Evolutionary conservation across 352 stramenopile genomes (phyloP).

Genomic region (Pythium scleroteichum): DNA sequence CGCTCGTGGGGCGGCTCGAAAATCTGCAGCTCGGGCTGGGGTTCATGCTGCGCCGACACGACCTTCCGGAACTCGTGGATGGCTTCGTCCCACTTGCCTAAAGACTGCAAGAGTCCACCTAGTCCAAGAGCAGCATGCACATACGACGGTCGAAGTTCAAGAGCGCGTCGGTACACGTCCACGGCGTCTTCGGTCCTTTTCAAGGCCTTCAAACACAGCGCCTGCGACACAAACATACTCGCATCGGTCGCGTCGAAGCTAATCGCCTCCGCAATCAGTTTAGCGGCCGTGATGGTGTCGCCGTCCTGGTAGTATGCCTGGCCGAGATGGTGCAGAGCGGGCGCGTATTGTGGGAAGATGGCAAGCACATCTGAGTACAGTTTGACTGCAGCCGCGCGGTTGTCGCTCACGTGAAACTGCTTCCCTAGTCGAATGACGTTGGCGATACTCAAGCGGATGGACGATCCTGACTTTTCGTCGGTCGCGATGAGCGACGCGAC

Average conservation of each 20-base stretch:
- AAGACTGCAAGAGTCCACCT: slow-evolving; percentile 42
- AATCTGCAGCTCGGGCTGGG: slow-evolving; percentile 9
- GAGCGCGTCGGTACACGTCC: slow-evolving; percentile 42
- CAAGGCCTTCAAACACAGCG: slow-evolving; percentile 47
- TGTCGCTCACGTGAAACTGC: slow-evolving; percentile 36
- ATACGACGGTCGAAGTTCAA: slow-evolving; percentile 51
- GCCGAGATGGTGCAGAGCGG: slow-evolving; percentile 54
- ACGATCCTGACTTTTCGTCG: slow-evolving; percentile 10
- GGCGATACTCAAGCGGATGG: slow-evolving; percentile 40
- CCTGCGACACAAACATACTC: slow-evolving; percentile 57
- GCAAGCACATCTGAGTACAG: slow-evolving; percentile 63
- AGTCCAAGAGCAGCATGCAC: slow-evolving; percentile 52
- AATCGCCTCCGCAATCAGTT: slow-evolving; percentile 46
- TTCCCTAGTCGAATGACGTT: slow-evolving; percentile 44
- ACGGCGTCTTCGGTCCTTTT: slow-evolving; percentile 46
- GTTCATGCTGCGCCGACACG: slow-evolving; percentile 27
- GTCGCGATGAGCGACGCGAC: slow-evolving; percentile 42
- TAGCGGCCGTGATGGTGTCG: slow-evolving; percentile 29
- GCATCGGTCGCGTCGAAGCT: slow-evolving; percentile 43
- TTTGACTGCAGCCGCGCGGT: slow-evolving; percentile 30
- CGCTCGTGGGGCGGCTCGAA: slow-evolving; percentile 22
- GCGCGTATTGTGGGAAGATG: slow-evolving; percentile 44
- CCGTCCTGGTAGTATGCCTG: slow-evolving; percentile 50
- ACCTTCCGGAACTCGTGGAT: slow-evolving; percentile 56
- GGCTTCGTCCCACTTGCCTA: slow-evolving; percentile 58